Conservation (phyloP, 2,329 filamentous ascomycete species). For the Karstenula rhodostoma region DNA sequence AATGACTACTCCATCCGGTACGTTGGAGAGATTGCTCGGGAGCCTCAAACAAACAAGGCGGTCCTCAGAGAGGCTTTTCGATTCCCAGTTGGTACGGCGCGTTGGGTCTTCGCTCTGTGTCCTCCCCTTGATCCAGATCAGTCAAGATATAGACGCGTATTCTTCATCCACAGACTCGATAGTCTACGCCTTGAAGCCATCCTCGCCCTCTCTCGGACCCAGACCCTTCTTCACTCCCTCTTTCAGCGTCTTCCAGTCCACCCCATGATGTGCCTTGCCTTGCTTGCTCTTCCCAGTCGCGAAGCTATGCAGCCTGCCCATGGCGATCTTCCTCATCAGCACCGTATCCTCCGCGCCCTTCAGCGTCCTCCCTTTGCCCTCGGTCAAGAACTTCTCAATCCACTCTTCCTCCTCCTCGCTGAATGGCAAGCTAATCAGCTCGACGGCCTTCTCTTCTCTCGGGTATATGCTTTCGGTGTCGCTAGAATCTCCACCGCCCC, state of each 20-base stretch:
- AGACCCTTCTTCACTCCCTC: slow-evolving; percentile 47
- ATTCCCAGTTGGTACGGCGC: neutral
- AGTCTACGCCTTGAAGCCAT: slow-evolving; percentile 19
- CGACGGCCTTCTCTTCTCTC: slow-evolving; percentile 66
- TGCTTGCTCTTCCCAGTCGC: slow-evolving; percentile 33
- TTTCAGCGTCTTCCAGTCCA: slow-evolving; percentile 60
- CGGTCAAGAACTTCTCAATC: slow-evolving; percentile 73
- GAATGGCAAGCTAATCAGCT: slow-evolving; percentile 78
- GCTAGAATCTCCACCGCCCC: slow-evolving; percentile 15
- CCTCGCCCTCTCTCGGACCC: slow-evolving; percentile 43
- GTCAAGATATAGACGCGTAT: neutral
- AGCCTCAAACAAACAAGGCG: neutral
- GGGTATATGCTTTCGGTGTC: slow-evolving; percentile 26
- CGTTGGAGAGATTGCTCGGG: neutral
- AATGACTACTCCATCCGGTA: neutral
- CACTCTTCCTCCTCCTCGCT: slow-evolving; percentile 74
- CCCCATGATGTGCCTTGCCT: slow-evolving; percentile 58
- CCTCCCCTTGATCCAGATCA: neutral
- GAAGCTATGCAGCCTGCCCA: slow-evolving; percentile 64
- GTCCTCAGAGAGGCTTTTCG: neutral
- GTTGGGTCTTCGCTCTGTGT: neutral
- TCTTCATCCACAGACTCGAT: neutral
- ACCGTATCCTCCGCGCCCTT: slow-evolving; percentile 76
- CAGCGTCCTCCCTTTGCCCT: slow-evolving; percentile 70
- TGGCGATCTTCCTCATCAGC: slow-evolving; percentile 75